These are phyloP conservation scores for Termitomyces heimii DNA, from an alignment of 768 basidiomycete species.

Conservation along the genomic window DNA sequence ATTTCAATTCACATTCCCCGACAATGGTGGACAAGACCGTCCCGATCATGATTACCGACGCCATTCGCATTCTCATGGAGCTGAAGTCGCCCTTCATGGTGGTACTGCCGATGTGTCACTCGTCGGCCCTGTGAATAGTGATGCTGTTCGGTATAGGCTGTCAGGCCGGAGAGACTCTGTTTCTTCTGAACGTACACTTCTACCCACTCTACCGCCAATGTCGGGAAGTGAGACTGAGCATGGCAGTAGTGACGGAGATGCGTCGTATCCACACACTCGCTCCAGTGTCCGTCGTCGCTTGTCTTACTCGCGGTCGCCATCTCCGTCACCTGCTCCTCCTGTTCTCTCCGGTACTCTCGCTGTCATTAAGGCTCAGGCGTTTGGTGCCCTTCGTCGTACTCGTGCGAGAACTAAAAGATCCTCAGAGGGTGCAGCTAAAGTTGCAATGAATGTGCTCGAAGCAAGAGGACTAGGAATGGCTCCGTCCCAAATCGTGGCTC, in stretches of 20 bases:
- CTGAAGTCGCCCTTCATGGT: constrained; percentile 67
- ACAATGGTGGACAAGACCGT: constrained; percentile 49
- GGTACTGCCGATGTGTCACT: constrained; percentile 70
- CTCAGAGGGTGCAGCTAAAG: constrained; percentile 63
- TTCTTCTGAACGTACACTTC: constrained; percentile 40
- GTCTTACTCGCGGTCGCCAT: constrained; percentile 41
- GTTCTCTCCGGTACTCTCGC: constrained; percentile 75
- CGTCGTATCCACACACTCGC: constrained; percentile 34
- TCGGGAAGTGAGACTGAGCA: constrained; percentile 47
- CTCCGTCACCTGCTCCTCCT: constrained; percentile 39
- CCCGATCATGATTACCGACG: constrained; percentile 65
- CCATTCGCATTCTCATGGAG: constrained; percentile 41
- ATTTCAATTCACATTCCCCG: constrained; percentile 63
- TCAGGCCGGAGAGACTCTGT: constrained; percentile 42
- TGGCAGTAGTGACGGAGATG: constrained; percentile 53
- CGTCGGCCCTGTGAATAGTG: constrained; percentile 36
- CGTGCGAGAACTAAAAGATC: constrained; percentile 68
- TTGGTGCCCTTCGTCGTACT: constrained; percentile 77
- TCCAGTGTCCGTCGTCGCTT: constrained; percentile 43
- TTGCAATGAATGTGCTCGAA: constrained; percentile 78
- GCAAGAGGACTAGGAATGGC: constrained; percentile 62
- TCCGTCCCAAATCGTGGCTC: constrained; percentile 1
- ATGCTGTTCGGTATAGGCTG: constrained; percentile 58
- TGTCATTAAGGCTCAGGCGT: constrained; percentile 88
- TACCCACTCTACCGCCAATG: constrained; percentile 43